Conservation (phyloP, 2,329 filamentous ascomycete genomes). For the Laburnicola sp. region DNA sequence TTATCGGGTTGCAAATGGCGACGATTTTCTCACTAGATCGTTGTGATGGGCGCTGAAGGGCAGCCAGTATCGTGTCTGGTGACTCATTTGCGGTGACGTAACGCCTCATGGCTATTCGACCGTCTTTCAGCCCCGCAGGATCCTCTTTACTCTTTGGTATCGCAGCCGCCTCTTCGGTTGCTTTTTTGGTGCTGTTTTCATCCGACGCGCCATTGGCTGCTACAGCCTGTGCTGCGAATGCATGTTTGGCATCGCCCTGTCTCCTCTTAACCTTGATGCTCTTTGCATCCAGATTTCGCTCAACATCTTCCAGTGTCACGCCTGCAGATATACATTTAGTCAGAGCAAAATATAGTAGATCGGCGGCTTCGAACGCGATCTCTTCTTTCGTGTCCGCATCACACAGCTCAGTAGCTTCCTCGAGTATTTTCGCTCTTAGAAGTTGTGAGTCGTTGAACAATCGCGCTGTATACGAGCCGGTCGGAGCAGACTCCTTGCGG, state of each 20-base stretch:
- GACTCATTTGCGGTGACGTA: slow-evolving; percentile 69
- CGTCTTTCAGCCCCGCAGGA: slow-evolving; percentile 52
- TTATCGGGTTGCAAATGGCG: slow-evolving; percentile 86
- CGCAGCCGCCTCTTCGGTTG: slow-evolving; percentile 56
- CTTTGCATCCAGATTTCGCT: slow-evolving; percentile 91
- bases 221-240: slow-evolving; percentile 78
- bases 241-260: slow-evolving; percentile 90
- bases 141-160: slow-evolving; percentile 58
- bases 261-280: slow-evolving; percentile 92
- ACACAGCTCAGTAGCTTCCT: slow-evolving; percentile 94
- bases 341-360: slow-evolving; percentile 93
- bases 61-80: slow-evolving; percentile 67
- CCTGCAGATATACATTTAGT: slow-evolving; percentile 85
- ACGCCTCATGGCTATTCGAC: slow-evolving; percentile 79
- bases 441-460: slow-evolving; percentile 91
- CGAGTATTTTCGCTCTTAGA: slow-evolving; percentile 93
- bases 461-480: slow-evolving; percentile 89
- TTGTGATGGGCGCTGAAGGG: slow-evolving; percentile 86
- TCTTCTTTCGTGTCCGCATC: slow-evolving; percentile 80
- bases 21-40: slow-evolving; percentile 93
- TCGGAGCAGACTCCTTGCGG: slow-evolving; percentile 79
- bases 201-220: slow-evolving; percentile 24
- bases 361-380: slow-evolving; percentile 90
- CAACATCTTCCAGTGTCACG: slow-evolving; percentile 84
- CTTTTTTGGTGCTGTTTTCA: slow-evolving; percentile 42